Evolutionary conservation across 2,329 filamentous ascomycete genomes (phyloP).

Genomic region (Sarocladium kiliense): DNA sequence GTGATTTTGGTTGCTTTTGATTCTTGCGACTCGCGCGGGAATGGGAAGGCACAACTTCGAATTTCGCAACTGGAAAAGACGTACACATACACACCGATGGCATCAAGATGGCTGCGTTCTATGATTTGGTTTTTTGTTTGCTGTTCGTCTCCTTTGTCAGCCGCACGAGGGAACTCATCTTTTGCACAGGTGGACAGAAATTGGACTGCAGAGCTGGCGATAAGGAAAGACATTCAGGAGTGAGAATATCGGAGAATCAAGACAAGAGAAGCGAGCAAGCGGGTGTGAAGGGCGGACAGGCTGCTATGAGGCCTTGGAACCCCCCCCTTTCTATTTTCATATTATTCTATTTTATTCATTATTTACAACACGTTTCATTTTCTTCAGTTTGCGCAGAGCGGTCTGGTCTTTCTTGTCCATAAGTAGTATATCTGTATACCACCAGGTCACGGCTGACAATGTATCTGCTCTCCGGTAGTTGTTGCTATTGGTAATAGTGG

Average conservation of each 20-base stretch:
- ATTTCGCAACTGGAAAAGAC: constrained; percentile 1
- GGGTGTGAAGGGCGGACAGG: neutral
- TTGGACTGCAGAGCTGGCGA: neutral
- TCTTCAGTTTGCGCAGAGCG: neutral
- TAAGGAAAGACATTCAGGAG: neutral
- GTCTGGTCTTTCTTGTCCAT: too few relatives aligned
- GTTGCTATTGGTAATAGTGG: too few relatives aligned
- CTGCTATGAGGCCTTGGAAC: neutral
- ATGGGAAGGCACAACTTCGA: constrained; percentile 2
- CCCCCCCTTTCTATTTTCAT: neutral
- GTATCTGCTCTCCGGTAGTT: too few relatives aligned
- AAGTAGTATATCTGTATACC: too few relatives aligned
- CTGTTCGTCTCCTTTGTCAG: constrained; percentile 10
- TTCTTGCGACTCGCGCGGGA: neutral
- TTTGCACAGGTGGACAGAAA: neutral
- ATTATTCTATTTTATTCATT: constrained; percentile 1
- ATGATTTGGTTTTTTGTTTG: constrained; percentile 1
- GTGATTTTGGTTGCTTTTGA: neutral
- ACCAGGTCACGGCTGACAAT: too few relatives aligned
- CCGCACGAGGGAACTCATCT: neutral
- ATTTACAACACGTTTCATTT: neutral
- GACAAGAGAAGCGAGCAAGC: neutral
- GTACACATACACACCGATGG: neutral
- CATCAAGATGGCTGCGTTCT: constrained; percentile 7
- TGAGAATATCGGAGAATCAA: neutral